Conservation (phyloP, 176 grass and related monocot genomes). For the Carex parvula region DNA sequence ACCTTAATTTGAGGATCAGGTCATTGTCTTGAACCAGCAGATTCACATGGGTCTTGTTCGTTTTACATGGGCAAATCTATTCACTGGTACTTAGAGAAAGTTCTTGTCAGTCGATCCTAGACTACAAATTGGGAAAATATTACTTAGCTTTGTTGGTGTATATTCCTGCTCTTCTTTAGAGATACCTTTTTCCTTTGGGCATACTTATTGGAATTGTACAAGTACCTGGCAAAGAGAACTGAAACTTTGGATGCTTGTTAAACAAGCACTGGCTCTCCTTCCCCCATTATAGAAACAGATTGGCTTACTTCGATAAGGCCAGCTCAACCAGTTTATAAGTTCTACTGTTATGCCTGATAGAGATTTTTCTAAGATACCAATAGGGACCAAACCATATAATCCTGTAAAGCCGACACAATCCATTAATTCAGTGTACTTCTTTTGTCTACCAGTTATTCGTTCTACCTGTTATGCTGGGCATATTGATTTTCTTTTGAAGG, state of each 20-base stretch:
- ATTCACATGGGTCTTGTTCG: background rate
- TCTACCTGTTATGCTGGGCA: too few relatives aligned
- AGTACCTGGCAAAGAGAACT: background rate
- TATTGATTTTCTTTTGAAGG: too few relatives aligned
- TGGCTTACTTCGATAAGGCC: background rate
- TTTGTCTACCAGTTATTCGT: background rate
- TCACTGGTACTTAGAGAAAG: background rate
- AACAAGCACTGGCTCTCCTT: background rate
- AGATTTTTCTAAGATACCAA: background rate
- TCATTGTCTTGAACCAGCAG: background rate
- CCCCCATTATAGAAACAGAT: background rate
- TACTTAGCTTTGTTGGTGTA: too few relatives aligned
- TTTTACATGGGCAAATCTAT: background rate
- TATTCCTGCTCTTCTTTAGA: background rate
- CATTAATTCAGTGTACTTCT: background rate
- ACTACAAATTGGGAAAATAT: background rate
- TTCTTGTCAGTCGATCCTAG: background rate
- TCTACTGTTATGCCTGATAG: background rate
- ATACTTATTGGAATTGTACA: background rate
- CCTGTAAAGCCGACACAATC: background rate
- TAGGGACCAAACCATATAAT: background rate
- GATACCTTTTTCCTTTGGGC: background rate
- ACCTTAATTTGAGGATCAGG: background rate
- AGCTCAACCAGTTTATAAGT: background rate
- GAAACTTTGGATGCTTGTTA: background rate